Conservation (phyloP, 305 asterid genomes). For the Coffea humblotiana region DNA sequence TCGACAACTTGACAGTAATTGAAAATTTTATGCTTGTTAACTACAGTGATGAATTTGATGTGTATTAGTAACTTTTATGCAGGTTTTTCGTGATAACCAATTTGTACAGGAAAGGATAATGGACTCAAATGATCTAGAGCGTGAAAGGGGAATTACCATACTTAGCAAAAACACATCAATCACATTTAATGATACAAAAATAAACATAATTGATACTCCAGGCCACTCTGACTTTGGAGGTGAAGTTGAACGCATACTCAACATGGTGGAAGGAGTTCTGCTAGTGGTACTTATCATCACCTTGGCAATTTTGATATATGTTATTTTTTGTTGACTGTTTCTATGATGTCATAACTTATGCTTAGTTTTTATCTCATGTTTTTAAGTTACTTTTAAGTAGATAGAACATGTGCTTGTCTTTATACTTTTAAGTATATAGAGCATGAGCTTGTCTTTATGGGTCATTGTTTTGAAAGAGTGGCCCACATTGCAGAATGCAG, state of each 20-base stretch:
- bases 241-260: constrained; percentile 98
- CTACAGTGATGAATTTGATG: not conserved
- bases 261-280: constrained; percentile 99
- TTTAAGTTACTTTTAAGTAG: not conserved
- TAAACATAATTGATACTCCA: constrained; percentile 95
- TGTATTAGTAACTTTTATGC: constrained; percentile 30
- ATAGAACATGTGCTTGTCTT: not conserved
- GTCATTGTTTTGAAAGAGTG: not conserved
- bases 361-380: not conserved
- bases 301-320: not conserved
- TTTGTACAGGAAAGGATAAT: constrained; percentile 90
- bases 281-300: constrained; percentile 65
- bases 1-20: not conserved
- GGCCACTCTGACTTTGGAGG: constrained; percentile 99
- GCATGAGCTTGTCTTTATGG: not conserved
- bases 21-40: not conserved
- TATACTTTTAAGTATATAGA: not conserved
- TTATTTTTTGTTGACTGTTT: not conserved
- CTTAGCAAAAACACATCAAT: constrained; percentile 98
- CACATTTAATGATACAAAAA: constrained; percentile 81
- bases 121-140: constrained; percentile 98
- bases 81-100: constrained; percentile 97
- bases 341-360: not conserved
- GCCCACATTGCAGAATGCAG: not conserved
- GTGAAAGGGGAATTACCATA: constrained; percentile 98